Evolutionary conservation across 164 flowering plant genomes (phyloP).

Genomic region (Akebia trifoliata): DNA sequence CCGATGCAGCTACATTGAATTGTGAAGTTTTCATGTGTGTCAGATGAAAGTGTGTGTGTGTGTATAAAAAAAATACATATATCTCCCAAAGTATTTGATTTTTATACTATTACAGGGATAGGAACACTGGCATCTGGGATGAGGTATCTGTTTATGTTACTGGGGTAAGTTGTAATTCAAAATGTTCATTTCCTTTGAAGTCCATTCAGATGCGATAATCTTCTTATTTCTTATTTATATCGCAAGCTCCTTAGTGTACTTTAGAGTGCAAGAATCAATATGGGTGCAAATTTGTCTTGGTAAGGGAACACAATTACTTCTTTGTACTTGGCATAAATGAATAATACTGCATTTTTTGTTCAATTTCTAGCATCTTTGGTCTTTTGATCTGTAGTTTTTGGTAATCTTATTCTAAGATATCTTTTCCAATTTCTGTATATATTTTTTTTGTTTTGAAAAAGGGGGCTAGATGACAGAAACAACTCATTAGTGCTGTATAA

Average conservation of each 20-base stretch:
- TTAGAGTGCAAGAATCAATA: not conserved
- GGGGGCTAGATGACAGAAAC: too few species aligned
- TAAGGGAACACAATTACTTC: not conserved
- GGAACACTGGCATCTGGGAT: conserved; percentile 99
- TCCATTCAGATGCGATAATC: not conserved
- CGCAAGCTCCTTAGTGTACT: not conserved
- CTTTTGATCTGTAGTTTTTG: not conserved
- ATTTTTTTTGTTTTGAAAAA: too few species aligned
- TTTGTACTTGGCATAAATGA: not conserved
- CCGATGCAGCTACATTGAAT: too few species aligned
- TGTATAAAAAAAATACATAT: too few species aligned
- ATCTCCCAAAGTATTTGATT: not conserved
- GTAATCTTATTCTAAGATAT: not conserved
- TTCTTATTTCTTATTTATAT: not conserved
- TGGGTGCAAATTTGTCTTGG: not conserved
- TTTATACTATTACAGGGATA: conserved; percentile 58
- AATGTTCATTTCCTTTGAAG: conserved; percentile 1
- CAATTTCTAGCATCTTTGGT: not conserved
- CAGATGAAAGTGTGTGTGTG: too few species aligned
- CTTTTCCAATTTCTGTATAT: too few species aligned
- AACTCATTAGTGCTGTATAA: too few species aligned
- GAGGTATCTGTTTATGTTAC: conserved; percentile 83
- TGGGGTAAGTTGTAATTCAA: conserved; percentile 59
- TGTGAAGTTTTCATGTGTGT: too few species aligned
- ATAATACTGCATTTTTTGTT: not conserved